Percentiles rank a stretch among this genome's conserved stretches.
phyloP scores from a whole-genome alignment of 2,329 filamentous ascomycete genomes.

The Cryphonectria carpinicola region DNA sequence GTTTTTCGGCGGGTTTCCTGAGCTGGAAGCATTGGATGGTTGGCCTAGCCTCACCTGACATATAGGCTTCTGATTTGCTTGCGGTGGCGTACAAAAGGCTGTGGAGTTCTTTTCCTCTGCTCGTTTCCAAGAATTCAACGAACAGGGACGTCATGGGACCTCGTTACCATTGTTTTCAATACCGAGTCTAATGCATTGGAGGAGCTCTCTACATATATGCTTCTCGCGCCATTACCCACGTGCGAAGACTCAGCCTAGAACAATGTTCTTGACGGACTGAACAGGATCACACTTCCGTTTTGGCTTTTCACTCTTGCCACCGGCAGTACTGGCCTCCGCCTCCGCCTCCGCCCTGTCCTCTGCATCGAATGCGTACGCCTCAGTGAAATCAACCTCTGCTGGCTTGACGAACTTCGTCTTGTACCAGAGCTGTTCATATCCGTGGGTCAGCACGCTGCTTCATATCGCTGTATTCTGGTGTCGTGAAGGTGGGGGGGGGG shows the following conservation, averaged over 20 bases:
- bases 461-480: neutral
- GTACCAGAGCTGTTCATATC: conserved; percentile 8
- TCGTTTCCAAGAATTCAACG: neutral
- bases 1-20: conserved; percentile 27
- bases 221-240: neutral
- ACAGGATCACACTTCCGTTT: conserved; percentile 18
- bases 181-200: neutral
- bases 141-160: neutral
- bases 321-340: conserved; percentile 48
- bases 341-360: conserved; percentile 28
- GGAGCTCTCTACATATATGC: neutral
- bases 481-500: neutral
- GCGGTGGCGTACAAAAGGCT: neutral
- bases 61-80: neutral
- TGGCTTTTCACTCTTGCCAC: conserved; percentile 42
- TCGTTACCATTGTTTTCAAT: neutral
- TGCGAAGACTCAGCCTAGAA: conserved; percentile 10
- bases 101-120: neutral
- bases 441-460: neutral
- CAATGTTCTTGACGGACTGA: conserved; percentile 10
- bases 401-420: conserved; percentile 22
- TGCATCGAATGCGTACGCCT: conserved; percentile 33
- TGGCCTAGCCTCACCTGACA: conserved; percentile 22
- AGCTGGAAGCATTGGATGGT: conserved; percentile 25
- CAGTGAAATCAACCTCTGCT: conserved; percentile 37